Evolutionary conservation across 176 grass and related monocot genomes (phyloP).

Genomic region (Hyparrhenia diplandra): DNA sequence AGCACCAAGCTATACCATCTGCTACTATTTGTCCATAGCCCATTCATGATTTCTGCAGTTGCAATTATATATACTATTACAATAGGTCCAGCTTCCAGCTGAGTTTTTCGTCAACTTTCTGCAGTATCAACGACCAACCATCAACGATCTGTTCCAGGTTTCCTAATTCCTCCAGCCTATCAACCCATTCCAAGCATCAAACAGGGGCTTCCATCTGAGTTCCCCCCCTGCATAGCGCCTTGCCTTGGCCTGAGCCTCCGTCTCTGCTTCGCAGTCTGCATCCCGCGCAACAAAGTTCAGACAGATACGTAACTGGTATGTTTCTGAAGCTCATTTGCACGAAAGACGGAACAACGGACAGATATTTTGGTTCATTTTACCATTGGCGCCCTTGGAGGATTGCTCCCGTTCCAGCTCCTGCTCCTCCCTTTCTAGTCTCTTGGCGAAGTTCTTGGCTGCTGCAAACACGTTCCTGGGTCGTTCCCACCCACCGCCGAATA

Average conservation of each 20-base stretch:
- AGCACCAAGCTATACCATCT: neutral
- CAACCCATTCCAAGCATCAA: slow-evolving; percentile 36
- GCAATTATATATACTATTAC: neutral
- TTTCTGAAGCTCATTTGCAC: neutral
- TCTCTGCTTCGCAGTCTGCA: slow-evolving; percentile 28
- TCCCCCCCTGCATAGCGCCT: slow-evolving; percentile 29
- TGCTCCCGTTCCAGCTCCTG: slow-evolving; percentile 10
- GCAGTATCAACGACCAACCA: neutral
- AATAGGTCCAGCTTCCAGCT: neutral
- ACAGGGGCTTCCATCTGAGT: slow-evolving; percentile 28
- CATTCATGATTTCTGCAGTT: neutral
- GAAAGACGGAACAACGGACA: neutral
- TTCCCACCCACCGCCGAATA: slow-evolving; percentile 46
- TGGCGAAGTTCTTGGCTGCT: slow-evolving; percentile 35
- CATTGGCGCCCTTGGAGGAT: neutral
- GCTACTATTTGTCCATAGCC: neutral
- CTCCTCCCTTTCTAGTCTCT: slow-evolving; percentile 18
- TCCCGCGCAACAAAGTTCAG: slow-evolving; percentile 17
- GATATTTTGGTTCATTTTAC: neutral
- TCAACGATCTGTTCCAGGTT: neutral
- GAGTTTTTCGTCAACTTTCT: neutral
- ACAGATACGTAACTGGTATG: neutral
- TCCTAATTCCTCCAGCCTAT: slow-evolving; percentile 15
- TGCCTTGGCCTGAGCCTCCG: slow-evolving; percentile 47
- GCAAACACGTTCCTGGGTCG: slow-evolving; percentile 30